Evolutionary conservation across 1,139 yeast species (phyloP).

Genomic region (Saccharomyces hybrid): DNA sequence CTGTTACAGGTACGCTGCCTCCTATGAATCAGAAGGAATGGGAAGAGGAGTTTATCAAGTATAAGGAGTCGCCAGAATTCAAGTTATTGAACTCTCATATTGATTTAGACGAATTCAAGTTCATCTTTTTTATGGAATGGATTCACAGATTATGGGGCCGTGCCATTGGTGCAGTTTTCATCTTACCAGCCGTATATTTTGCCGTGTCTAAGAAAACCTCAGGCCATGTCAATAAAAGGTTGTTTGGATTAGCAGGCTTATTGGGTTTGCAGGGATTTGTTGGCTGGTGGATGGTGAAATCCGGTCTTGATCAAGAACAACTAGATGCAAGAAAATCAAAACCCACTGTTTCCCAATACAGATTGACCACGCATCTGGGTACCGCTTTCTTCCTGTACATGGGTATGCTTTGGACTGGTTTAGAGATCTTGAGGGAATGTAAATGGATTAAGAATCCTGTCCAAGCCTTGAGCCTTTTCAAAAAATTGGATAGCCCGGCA

Average conservation of each 20-base stretch:
- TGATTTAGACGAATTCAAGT: constrained; percentile 86
- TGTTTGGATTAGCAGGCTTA: constrained; percentile 64
- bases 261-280: constrained; percentile 90
- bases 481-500: constrained; percentile 51
- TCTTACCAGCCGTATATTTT: constrained; percentile 80
- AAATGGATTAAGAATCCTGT: constrained; percentile 57
- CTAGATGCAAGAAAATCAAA: constrained; percentile 73
- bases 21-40: constrained; percentile 75
- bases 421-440: constrained; percentile 72
- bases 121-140: constrained; percentile 97
- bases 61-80: constrained; percentile 84
- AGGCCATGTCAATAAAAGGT: constrained; percentile 55
- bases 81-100: constrained; percentile 83
- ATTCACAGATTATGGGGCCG: constrained; percentile 89
- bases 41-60: constrained; percentile 76
- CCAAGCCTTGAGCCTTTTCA: constrained; percentile 42
- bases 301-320: constrained; percentile 82
- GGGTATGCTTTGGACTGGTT: constrained; percentile 86
- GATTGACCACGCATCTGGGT: constrained; percentile 89
- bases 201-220: constrained; percentile 62
- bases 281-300: constrained; percentile 99
- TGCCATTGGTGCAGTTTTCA: constrained; percentile 73
- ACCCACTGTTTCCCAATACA: constrained; percentile 93
- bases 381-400: constrained; percentile 85
- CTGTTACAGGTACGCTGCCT: constrained; percentile 90